A percentile compares a stretch with the other conserved stretches of the same genome.
These are phyloP conservation scores for Funneliformis geosporum DNA, from an alignment of 192 early-diverging fungal genomes.

Conservation along the genomic window DNA sequence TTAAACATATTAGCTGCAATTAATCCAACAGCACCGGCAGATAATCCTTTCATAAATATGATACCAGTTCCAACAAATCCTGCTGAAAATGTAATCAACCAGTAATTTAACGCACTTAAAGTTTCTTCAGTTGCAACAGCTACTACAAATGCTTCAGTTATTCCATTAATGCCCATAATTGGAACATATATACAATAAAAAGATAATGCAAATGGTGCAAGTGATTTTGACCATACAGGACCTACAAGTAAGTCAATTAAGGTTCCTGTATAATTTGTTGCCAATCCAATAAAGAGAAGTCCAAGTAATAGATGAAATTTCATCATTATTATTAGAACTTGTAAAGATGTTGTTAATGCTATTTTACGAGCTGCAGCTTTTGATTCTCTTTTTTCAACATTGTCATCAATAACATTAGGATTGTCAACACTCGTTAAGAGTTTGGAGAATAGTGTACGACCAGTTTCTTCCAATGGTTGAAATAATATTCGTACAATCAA, in stretches of 20 bases:
- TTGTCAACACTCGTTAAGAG: conserved; percentile 44
- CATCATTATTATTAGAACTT: conserved; percentile 47
- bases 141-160: conserved; percentile 92
- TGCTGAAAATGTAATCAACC: conserved; percentile 75
- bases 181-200: conserved; percentile 92
- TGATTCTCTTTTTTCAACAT: conserved; percentile 13
- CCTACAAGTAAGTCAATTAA: conserved; percentile 68
- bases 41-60: conserved; percentile 58
- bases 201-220: conserved; percentile 60
- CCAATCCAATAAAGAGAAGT: conserved; percentile 77
- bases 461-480: conserved; percentile 90
- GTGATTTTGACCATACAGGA: conserved; percentile 51
- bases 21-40: conserved; percentile 74
- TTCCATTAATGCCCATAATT: conserved; percentile 92
- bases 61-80: conserved; percentile 66
- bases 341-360: conserved; percentile 31
- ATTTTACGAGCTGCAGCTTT: conserved; percentile 4
- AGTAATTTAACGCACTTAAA: conserved; percentile 62
- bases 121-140: conserved; percentile 72
- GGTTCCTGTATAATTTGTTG: conserved; percentile 74
- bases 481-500: conserved; percentile 88
- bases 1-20: conserved; percentile 87
- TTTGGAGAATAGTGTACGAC: conserved; percentile 82
- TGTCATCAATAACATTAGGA: conserved; percentile 15
- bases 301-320: conserved; percentile 76